phyloP scores from a whole-genome alignment of 2,329 filamentous ascomycete genomes.

The Verticillium albo-atrum region DNA sequence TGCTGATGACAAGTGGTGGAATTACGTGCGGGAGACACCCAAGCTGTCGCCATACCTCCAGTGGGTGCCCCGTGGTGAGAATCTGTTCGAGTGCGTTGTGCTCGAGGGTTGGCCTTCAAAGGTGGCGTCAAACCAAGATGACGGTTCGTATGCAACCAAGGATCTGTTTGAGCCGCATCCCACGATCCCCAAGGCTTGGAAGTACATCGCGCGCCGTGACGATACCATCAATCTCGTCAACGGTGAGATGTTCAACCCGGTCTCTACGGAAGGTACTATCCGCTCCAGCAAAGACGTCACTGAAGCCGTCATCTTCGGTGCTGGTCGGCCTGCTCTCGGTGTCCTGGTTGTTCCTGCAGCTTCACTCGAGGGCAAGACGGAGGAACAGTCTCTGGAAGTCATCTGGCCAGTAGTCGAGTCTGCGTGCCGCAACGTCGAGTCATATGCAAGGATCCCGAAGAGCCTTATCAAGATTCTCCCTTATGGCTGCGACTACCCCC shows the following conservation, averaged over 20 bases:
- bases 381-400: conserved; percentile 21
- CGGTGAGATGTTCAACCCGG: conserved; percentile 66
- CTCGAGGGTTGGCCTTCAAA: conserved; percentile 33
- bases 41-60: conserved; percentile 30
- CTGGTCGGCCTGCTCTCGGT: conserved; percentile 51
- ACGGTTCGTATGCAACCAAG: conserved; percentile 58
- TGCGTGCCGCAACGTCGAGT: conserved; percentile 23
- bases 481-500: conserved; percentile 32
- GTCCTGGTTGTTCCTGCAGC: conserved; percentile 44
- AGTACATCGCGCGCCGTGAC: conserved; percentile 58
- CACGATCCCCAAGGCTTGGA: conserved; percentile 49
- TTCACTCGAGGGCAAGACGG: conserved; percentile 8
- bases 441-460: conserved; percentile 33
- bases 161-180: conserved; percentile 58
- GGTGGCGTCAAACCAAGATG: conserved; percentile 51
- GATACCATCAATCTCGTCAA: conserved; percentile 58
- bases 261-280: conserved; percentile 53
- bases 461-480: conserved; percentile 47
- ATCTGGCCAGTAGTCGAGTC: conserved; percentile 28
- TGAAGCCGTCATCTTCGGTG: conserved; percentile 59
- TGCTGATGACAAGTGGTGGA: conserved; percentile 52
- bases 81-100: conserved; percentile 31
- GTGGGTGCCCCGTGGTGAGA: conserved; percentile 25
- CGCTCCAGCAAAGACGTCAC: conserved; percentile 35
- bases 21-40: conserved; percentile 48